Percentiles rank a stretch among this genome's conserved stretches.
Conservation (phyloP, 2,329 filamentous ascomycete genomes). For the Scedosporium dehoogii region DNA sequence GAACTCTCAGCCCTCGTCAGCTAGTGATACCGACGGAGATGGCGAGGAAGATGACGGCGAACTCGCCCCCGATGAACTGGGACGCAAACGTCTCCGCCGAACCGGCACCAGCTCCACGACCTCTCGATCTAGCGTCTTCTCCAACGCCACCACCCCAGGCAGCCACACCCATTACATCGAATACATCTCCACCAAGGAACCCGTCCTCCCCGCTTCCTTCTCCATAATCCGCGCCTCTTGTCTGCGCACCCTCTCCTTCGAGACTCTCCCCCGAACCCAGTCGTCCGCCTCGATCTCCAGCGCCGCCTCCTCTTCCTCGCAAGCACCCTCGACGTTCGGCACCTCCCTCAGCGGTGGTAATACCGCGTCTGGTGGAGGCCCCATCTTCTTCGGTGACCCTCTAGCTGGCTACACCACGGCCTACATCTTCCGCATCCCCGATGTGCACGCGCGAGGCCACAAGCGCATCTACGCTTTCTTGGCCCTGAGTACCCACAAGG, state of each 20-base stretch:
- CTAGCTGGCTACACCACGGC: conserved; percentile 58
- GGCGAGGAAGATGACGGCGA: conserved; percentile 22
- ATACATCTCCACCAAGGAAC: conserved; percentile 60
- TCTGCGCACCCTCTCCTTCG: conserved; percentile 55
- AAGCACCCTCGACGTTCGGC: conserved; percentile 35
- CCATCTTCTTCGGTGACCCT: conserved; percentile 60
- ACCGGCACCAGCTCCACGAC: conserved; percentile 22
- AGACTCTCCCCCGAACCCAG: conserved; percentile 45
- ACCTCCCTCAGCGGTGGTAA: conserved; percentile 44
- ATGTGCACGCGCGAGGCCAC: conserved; percentile 56
- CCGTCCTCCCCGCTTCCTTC: conserved; percentile 50
- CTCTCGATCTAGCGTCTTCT: conserved; percentile 40
- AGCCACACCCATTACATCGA: conserved; percentile 56
- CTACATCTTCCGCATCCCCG: conserved; percentile 60
- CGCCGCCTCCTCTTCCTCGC: conserved; percentile 17
- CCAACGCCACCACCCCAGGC: conserved; percentile 26
- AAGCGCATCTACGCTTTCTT: conserved; percentile 61
- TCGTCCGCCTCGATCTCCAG: conserved; percentile 27
- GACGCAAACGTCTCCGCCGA: conserved; percentile 5
- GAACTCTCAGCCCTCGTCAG: conserved; percentile 37
- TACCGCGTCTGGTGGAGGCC: conserved; percentile 46
- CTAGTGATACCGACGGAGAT: conserved; percentile 42
- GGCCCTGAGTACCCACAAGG: conserved; percentile 54
- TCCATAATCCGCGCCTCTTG: conserved; percentile 58
- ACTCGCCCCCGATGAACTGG: not conserved